phyloP scores from a whole-genome alignment of 306 rosid genomes.

The Crataegus laevigata region DNA sequence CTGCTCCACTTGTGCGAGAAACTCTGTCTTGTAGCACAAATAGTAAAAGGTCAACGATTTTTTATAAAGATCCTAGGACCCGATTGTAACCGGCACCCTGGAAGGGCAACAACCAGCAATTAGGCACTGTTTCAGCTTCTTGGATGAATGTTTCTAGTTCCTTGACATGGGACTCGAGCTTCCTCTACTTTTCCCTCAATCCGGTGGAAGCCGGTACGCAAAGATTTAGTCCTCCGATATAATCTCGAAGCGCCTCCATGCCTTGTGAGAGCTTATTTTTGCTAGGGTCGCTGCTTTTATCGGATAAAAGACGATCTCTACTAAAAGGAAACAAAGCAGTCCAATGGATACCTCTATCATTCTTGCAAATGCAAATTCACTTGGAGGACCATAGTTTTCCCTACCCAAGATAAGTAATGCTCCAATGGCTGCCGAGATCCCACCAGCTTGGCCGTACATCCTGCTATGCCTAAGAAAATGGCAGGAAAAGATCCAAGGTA shows the following conservation, averaged over 20 bases:
- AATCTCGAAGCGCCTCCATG: conserved; percentile 39
- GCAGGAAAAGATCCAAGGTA: conserved; percentile 63
- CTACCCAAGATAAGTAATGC: conserved; percentile 71
- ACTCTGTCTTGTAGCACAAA: conserved; percentile 33
- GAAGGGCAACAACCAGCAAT: conserved; percentile 72
- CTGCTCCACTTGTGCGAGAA: conserved; percentile 24
- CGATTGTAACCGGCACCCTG: conserved; percentile 38
- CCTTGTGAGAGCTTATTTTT: conserved; percentile 46
- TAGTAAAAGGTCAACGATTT: conserved; percentile 31
- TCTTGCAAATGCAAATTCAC: conserved; percentile 60
- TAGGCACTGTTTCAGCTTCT: conserved; percentile 69
- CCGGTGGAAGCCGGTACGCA: conserved; percentile 14
- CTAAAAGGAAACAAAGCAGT: conserved; percentile 41
- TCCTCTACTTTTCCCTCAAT: conserved; percentile 30
- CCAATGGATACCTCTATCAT: conserved; percentile 61
- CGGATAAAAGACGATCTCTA: conserved; percentile 47
- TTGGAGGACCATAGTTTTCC: conserved; percentile 46
- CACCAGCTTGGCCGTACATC: conserved; percentile 84
- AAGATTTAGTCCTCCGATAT: conserved; percentile 27
- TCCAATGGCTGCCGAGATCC: conserved; percentile 54
- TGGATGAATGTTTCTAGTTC: conserved; percentile 33
- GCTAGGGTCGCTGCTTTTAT: conserved; percentile 63
- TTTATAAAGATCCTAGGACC: conserved; percentile 47
- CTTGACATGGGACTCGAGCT: conserved; percentile 30
- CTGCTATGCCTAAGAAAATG: conserved; percentile 60